Conservation (phyloP, 2,329 filamentous ascomycete species). For the Emmonsia crescens region DNA sequence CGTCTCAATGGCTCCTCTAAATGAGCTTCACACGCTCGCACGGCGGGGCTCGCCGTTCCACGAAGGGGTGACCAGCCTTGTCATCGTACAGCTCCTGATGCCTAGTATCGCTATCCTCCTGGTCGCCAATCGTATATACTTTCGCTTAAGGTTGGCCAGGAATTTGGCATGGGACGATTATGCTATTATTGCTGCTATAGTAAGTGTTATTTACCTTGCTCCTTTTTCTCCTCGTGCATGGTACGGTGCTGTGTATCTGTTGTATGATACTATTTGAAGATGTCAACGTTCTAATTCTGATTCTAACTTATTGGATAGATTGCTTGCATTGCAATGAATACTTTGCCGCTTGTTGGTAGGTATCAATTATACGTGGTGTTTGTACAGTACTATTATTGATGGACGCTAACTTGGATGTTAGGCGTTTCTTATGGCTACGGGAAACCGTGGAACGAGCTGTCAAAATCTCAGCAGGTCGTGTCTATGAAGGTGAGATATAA, state of each 20-base stretch:
- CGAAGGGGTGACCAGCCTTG: slow-evolving; percentile 15
- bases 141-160: slow-evolving; percentile 15
- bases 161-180: slow-evolving; percentile 20
- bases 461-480: slow-evolving; percentile 14
- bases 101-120: slow-evolving; percentile 16
- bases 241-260: background rate
- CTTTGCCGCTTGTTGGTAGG: slow-evolving; percentile 17
- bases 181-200: slow-evolving; percentile 19
- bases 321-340: slow-evolving; percentile 19
- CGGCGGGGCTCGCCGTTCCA: slow-evolving; percentile 10
- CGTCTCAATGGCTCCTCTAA: slow-evolving; percentile 3
- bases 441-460: slow-evolving; percentile 13
- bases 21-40: background rate
- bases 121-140: slow-evolving; percentile 19
- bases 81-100: slow-evolving; percentile 17
- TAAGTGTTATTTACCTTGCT: slow-evolving; percentile 8
- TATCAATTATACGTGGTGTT: background rate
- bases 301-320: slow-evolving; percentile 11
- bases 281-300: background rate
- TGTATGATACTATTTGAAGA: background rate
- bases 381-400: background rate
- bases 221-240: background rate
- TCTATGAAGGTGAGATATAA: slow-evolving; percentile 17
- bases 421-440: slow-evolving; percentile 23
- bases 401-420: slow-evolving; percentile 3